Evolutionary conservation across 2,329 filamentous ascomycete genomes (phyloP).

Genomic region (Xylaria sp.): DNA sequence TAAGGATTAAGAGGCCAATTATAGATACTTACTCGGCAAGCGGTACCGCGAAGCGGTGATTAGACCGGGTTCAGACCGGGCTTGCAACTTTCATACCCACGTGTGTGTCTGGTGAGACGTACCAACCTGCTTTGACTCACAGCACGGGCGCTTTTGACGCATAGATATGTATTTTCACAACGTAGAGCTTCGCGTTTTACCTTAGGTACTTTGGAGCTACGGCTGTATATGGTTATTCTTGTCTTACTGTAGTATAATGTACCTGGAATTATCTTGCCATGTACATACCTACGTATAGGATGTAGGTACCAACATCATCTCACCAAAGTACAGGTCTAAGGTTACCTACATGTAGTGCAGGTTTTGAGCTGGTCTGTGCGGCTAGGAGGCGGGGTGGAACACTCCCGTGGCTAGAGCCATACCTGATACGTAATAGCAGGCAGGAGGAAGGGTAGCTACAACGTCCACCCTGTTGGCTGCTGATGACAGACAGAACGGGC

Average conservation of each 20-base stretch:
- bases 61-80: neutral
- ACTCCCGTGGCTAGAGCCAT: neutral
- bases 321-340: too few relatives aligned
- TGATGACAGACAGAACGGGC: conserved; percentile 21
- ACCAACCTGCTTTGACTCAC: neutral
- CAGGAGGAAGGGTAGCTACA: neutral
- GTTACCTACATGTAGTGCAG: too few relatives aligned
- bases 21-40: conserved; percentile 1
- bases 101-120: neutral
- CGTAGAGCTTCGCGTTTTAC: neutral
- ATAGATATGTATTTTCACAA: neutral
- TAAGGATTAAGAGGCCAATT: neutral
- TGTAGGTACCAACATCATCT: too few relatives aligned
- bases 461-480: neutral
- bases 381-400: neutral
- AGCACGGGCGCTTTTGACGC: neutral
- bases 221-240: neutral
- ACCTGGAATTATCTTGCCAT: neutral
- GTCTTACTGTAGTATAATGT: neutral
- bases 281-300: too few relatives aligned
- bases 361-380: conserved; percentile 3
- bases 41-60: neutral
- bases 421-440: conserved; percentile 12
- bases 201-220: too few relatives aligned
- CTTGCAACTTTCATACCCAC: neutral